phyloP scores from a whole-genome alignment of 2,329 filamentous ascomycete species.

The Alternaria gaisen region DNA sequence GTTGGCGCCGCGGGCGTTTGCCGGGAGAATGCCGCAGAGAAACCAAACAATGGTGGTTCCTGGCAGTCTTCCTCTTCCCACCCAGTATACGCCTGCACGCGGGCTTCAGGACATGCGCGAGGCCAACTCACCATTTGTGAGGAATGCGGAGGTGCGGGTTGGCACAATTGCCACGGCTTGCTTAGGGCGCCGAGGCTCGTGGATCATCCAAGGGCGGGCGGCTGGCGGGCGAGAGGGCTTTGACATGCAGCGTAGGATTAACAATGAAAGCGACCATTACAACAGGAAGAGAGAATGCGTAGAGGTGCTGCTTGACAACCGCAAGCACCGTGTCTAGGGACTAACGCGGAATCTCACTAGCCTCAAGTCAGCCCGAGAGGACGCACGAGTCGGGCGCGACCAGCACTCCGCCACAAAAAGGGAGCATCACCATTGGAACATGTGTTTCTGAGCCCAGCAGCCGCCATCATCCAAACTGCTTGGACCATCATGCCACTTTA shows the following conservation, averaged over 20 bases:
- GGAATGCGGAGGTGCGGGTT: constrained; percentile 27
- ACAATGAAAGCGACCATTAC: constrained; percentile 20
- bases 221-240: constrained; percentile 10
- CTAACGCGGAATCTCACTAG: constrained; percentile 10
- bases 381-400: constrained; percentile 13
- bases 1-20: constrained; percentile 15
- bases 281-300: constrained; percentile 15
- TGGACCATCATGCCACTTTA: neutral
- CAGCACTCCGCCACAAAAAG: constrained; percentile 5
- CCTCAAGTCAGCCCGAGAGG: constrained; percentile 1
- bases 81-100: neutral
- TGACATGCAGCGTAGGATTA: constrained; percentile 15
- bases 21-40: constrained; percentile 13
- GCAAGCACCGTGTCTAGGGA: constrained; percentile 9
- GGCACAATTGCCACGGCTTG: constrained; percentile 30
- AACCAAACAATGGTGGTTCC: neutral
- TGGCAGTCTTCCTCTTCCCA: neutral
- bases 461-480: neutral
- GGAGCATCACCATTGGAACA: neutral
- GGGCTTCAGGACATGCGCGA: neutral
- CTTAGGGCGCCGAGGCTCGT: constrained; percentile 18
- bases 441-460: neutral
- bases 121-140: constrained; percentile 35
- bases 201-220: constrained; percentile 23
- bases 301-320: constrained; percentile 12